phyloP scores from a whole-genome alignment of 495 filamentous ascomycete genomes.

The Aspergillus avenaceus region DNA sequence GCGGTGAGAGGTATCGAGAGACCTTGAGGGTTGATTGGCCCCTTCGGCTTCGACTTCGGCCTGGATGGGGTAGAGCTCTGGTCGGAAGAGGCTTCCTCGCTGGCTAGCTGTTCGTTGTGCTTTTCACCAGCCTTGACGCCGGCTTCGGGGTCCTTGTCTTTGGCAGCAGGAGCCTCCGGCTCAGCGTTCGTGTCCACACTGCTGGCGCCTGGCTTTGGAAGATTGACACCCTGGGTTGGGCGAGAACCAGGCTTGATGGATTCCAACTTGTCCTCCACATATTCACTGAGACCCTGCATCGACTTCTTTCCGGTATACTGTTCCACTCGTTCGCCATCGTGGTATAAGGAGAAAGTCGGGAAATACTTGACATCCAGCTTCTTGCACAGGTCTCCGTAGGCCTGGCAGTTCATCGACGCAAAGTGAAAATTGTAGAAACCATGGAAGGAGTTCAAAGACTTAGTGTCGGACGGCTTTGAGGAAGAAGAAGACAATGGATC shows the following conservation, averaged over 20 bases:
- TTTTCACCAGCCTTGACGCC: conserved; percentile 43
- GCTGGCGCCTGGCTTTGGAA: conserved; percentile 56
- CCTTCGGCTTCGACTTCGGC: conserved; percentile 37
- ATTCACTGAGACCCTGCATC: conserved; percentile 57
- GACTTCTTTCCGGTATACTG: conserved; percentile 55
- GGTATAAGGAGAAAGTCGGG: conserved; percentile 76
- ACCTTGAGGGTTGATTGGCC: conserved; percentile 69
- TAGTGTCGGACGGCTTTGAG: conserved; percentile 36
- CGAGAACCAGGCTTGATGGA: conserved; percentile 73
- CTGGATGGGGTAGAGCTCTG: conserved; percentile 17
- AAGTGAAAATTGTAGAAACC: conserved; percentile 89
- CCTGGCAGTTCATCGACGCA: conserved; percentile 77
- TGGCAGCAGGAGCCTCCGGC: conserved; percentile 40
- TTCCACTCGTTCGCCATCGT: conserved; percentile 68
- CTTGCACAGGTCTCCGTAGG: conserved; percentile 68
- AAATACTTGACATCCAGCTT: conserved; percentile 60
- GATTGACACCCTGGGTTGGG: conserved; percentile 54
- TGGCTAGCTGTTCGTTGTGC: conserved; percentile 34
- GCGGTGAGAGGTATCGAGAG: conserved; percentile 69
- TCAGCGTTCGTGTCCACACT: conserved; percentile 44
- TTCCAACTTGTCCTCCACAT: conserved; percentile 77
- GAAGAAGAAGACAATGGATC: conserved; percentile 53
- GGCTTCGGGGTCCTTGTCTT: conserved; percentile 46
- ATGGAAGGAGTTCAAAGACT: conserved; percentile 59
- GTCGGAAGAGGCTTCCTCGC: conserved; percentile 28